Percentiles rank a stretch among this genome's conserved stretches.
Conservation (phyloP, 352 stramenopile genomes). For the Phytophthora sojae region DNA sequence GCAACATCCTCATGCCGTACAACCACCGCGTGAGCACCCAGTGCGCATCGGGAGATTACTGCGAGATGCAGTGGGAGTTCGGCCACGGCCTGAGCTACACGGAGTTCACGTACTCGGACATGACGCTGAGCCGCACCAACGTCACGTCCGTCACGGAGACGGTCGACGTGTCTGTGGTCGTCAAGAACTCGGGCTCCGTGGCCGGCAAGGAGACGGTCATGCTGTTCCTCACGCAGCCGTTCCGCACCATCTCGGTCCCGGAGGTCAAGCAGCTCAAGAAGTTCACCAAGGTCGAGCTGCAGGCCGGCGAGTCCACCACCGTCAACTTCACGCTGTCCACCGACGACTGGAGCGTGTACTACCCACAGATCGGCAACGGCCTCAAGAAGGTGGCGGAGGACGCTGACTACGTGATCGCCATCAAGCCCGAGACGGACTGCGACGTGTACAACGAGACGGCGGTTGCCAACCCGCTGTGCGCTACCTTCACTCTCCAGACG, state of each 20-base stretch:
- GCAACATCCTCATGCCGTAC: constrained; percentile 72
- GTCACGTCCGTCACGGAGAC: constrained; percentile 39
- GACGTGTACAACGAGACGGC: constrained; percentile 58
- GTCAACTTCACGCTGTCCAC: constrained; percentile 52
- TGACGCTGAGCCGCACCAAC: constrained; percentile 46
- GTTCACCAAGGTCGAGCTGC: constrained; percentile 75
- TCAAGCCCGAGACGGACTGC: constrained; percentile 78
- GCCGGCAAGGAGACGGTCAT: constrained; percentile 78
- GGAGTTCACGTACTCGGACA: constrained; percentile 56
- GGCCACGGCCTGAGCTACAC: constrained; percentile 74
- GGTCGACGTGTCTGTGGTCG: constrained; percentile 60
- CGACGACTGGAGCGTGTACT: constrained; percentile 67
- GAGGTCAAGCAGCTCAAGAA: constrained; percentile 85
- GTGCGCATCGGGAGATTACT: constrained; percentile 52
- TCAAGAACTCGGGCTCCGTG: constrained; percentile 66
- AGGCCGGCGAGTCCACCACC: constrained; percentile 40
- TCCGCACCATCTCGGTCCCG: constrained; percentile 61
- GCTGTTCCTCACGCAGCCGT: constrained; percentile 76
- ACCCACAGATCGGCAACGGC: constrained; percentile 59
- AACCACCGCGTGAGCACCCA: constrained; percentile 65
- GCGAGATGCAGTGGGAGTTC: constrained; percentile 71
- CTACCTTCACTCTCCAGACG: constrained; percentile 37
- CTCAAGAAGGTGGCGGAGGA: constrained; percentile 67
- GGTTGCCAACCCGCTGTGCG: constrained; percentile 37
- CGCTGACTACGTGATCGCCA: constrained; percentile 67